Percentiles rank a stretch among this genome's conserved stretches.
phyloP scores from a whole-genome alignment of 179 eudicot genomes.

The Camellia oleifera region DNA sequence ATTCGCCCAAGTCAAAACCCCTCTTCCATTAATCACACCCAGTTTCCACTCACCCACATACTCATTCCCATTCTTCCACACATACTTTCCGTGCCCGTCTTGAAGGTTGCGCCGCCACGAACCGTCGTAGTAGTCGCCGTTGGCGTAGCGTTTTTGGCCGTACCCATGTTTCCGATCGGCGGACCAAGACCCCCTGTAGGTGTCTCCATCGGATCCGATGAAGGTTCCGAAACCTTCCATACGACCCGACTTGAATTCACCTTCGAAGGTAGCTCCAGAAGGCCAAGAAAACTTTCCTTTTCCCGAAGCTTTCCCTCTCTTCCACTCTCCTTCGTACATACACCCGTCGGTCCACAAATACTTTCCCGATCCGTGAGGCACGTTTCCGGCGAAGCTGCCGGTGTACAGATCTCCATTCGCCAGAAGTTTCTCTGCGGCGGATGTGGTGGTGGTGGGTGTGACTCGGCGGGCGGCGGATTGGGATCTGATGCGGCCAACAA shows the following conservation, averaged over 20 bases:
- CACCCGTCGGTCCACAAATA: conserved; percentile 89
- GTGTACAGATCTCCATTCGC: conserved; percentile 94
- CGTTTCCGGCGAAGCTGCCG: conserved; percentile 61
- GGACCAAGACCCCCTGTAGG: conserved; percentile 64
- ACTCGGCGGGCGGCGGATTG: neutral
- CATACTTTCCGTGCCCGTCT: conserved; percentile 72
- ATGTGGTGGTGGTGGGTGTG: conserved; percentile 13
- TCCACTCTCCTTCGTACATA: conserved; percentile 88
- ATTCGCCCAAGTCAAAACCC: conserved; percentile 58
- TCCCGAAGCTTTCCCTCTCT: conserved; percentile 71
- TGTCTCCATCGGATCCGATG: conserved; percentile 74
- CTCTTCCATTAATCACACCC: conserved; percentile 65
- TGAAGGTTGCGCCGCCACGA: conserved; percentile 59
- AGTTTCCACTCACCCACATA: conserved; percentile 76
- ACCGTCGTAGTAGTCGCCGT: conserved; percentile 85
- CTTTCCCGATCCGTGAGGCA: conserved; percentile 77
- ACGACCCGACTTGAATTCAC: conserved; percentile 78
- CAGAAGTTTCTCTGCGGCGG: conserved; percentile 46
- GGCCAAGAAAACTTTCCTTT: conserved; percentile 93
- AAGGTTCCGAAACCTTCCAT: conserved; percentile 87
- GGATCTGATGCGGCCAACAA: conserved; percentile 2
- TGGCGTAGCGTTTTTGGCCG: conserved; percentile 67
- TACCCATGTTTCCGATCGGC: conserved; percentile 64
- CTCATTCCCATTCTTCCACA: conserved; percentile 76
- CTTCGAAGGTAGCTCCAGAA: conserved; percentile 79